Base-by-base conservation (phyloP, 1,284 basidiomycete species). In the Quambalaria eucalypti region DNA sequence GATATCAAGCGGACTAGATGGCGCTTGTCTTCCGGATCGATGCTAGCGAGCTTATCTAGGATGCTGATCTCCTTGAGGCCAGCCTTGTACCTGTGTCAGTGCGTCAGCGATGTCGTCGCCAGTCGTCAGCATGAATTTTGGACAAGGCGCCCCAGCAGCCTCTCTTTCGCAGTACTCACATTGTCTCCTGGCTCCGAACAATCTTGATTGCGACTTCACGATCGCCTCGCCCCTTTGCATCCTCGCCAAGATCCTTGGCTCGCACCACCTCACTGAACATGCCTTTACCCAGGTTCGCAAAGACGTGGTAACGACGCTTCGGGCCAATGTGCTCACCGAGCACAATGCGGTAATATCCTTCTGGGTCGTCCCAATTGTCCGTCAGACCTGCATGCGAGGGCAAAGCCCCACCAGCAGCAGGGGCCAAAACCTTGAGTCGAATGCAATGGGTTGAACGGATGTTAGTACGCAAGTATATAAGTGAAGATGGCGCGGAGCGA, bases 221-320 rank as follows among this genome's bases (percentile, higher is more conserved):
- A 1, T 62, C 64, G 2, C 49, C 28, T 12, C 8, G n/a, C 12
- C 28, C 28, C 30, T 30, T 31, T 7, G n/a, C 36, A 12, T 62
- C 46, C 14, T 61, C 54, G 10, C 52, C 30, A 2, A 64, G 48
- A 6, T 66, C 82, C 83, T 91, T 79, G 23, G 95, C 84, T 48
- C 88, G 85, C 23, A 97, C 91, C 38, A 98, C 95, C 49, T 88
- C 90, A 40, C 90, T 90, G 77, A 98, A 99, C 91, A 98, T 99
- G 56, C 95, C 95, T 75, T 93, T 92, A 30, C 95, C 95, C 10
- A 98, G 81, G 48, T 84, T 89, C 29, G 90, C 90, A 64, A 88
- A 93, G 10, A 98, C 89, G 73, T 96, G 90, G 76, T 97, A 99
- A 44, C 87, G 83, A 1, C 90, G 91, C 39, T 84, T 83, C 66